Evolutionary conservation across 768 basidiomycete species (phyloP), one percentile per base, ranked within the genome.

Genomic region (Coprinopsis sp.): DNA sequence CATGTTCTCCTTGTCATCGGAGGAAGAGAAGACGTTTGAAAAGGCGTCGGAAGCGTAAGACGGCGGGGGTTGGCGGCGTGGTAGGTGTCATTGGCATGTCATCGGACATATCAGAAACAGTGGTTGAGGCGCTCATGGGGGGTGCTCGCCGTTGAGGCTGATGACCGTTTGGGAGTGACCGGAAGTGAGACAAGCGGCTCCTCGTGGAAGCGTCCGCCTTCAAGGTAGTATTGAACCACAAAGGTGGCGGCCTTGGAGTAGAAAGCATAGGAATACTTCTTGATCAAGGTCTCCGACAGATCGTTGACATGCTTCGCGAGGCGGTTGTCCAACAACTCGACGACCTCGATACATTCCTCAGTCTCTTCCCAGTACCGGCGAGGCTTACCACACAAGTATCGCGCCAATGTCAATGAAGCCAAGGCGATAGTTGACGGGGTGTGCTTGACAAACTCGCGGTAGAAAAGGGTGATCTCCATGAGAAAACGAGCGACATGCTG

Each of bases 401-500:
- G 81, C 4, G 96, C 89, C 37, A 98, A 78, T 4, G 90, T 86
- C 54, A 98, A 72, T 18, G 93, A 80, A 40, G 88, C 96, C n/a
- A 82, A 69, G 27, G 96, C 95, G 60, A 97, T 86, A 33, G 87
- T 78, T 1, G 90, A 94, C 2, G 95, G 84, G 6, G 82, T 70
- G 62, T 82, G 87, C 58, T 82, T 82, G 66, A 96, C 75, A 66
- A 94, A 98, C 62, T 98, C 96, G 49, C 92, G 84, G 67, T 97
- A 88, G 73, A 97, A 98, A 42, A 99, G 81, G 24, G 96, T 97
- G 59, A 97, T 92, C 67, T 99, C 96, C 96, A 99, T 99, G 63
- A 98, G 68, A 74, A 98, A 99, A 39, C 96, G 84, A 2, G 96
- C 92, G 53, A 98, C 87, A 60, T 96, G 87, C 60, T 96, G 92